Evolutionary conservation across 2,329 filamentous ascomycete genomes (phyloP).

Genomic region (Cladophialophora exuberans): DNA sequence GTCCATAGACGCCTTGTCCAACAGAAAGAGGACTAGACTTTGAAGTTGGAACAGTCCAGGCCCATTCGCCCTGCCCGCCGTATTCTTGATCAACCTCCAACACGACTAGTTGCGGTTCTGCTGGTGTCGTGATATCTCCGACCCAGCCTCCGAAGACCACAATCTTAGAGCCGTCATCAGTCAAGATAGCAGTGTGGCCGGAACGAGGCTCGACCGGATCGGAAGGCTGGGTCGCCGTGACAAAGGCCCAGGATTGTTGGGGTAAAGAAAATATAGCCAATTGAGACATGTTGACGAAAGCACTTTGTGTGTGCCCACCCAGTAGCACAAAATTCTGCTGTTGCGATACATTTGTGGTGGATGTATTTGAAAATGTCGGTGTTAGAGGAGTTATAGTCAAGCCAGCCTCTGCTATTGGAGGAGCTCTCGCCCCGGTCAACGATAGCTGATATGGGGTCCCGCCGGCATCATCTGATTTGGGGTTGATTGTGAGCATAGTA

Average conservation of each 20-base stretch:
- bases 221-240: slow-evolving; percentile 61
- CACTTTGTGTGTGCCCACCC: slow-evolving; percentile 79
- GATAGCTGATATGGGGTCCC: slow-evolving; percentile 41
- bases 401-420: slow-evolving; percentile 81
- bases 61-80: slow-evolving; percentile 54
- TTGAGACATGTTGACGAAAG: slow-evolving; percentile 94
- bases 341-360: slow-evolving; percentile 65
- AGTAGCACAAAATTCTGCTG: slow-evolving; percentile 79
- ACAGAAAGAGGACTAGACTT: slow-evolving; percentile 45
- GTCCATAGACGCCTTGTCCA: slow-evolving; percentile 61
- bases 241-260: slow-evolving; percentile 82
- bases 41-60: slow-evolving; percentile 45
- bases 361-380: slow-evolving; percentile 70
- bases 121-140: slow-evolving; percentile 74
- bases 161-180: slow-evolving; percentile 75
- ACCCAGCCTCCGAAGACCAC: slow-evolving; percentile 92
- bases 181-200: slow-evolving; percentile 83
- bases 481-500: slow-evolving; percentile 69
- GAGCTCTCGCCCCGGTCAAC: slow-evolving; percentile 57
- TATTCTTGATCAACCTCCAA: slow-evolving; percentile 76
- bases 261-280: slow-evolving; percentile 85
- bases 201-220: slow-evolving; percentile 73
- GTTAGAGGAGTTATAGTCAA: slow-evolving; percentile 78
- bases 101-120: slow-evolving; percentile 78
- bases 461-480: slow-evolving; percentile 41